phyloP scores from a whole-genome alignment of 1,139 yeast species.

The Saccharomyces hybrid region DNA sequence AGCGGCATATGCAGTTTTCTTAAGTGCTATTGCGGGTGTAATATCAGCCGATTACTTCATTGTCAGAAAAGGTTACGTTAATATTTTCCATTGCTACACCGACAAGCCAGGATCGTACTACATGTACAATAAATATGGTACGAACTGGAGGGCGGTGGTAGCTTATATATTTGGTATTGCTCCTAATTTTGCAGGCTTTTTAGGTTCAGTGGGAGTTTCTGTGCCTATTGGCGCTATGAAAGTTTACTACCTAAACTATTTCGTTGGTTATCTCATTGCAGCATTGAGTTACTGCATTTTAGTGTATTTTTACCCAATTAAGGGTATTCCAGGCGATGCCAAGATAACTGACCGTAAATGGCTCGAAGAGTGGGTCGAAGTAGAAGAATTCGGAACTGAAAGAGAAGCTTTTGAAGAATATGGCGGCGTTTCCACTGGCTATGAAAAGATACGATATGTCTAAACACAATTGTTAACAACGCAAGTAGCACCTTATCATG shows the following conservation, averaged over 20 bases:
- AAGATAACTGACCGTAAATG: constrained; percentile 33
- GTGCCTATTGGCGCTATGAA: constrained; percentile 75
- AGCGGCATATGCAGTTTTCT: constrained; percentile 77
- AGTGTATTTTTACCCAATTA: constrained; percentile 48
- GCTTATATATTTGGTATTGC: constrained; percentile 68
- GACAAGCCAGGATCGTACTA: constrained; percentile 40
- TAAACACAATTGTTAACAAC: background rate
- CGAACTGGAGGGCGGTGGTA: constrained; percentile 73
- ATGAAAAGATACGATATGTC: background rate
- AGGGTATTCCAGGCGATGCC: constrained; percentile 44
- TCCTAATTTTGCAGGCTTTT: constrained; percentile 82
- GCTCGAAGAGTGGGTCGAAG: constrained; percentile 51
- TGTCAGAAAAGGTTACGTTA: constrained; percentile 63
- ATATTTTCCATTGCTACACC: constrained; percentile 56
- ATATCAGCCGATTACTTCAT: constrained; percentile 69
- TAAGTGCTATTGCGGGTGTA: constrained; percentile 82
- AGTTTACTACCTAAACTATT: constrained; percentile 64
- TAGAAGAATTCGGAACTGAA: constrained; percentile 48
- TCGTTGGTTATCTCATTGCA: constrained; percentile 62
- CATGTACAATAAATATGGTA: constrained; percentile 53
- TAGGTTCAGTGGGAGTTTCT: constrained; percentile 55
- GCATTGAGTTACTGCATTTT: constrained; percentile 43
- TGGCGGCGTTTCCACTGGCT: constrained; percentile 6
- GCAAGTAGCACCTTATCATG: background rate
- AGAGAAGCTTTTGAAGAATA: constrained; percentile 19